Evolutionary conservation across 2,329 filamentous ascomycete genomes (phyloP).

Genomic region (Neofusicoccum sp.): DNA sequence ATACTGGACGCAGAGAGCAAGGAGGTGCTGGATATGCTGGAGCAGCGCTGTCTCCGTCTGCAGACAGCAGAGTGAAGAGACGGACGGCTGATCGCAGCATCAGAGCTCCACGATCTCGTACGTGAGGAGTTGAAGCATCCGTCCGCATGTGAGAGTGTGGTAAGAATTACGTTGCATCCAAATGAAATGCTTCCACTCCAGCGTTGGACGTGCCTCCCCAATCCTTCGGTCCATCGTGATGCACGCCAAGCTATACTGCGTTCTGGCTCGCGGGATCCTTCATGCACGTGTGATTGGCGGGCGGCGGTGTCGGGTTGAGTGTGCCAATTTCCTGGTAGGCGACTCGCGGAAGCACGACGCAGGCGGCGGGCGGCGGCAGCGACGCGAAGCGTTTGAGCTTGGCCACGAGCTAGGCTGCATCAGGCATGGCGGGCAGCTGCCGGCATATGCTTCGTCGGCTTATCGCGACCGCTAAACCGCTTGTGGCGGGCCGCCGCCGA

Average conservation of each 20-base stretch:
- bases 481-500: neutral
- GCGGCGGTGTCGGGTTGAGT: neutral
- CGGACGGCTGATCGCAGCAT: neutral
- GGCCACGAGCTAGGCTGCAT: neutral
- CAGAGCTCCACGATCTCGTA: too few species aligned
- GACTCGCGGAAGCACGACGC: neutral
- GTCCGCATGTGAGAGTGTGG: too few species aligned
- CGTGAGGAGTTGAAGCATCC: too few species aligned
- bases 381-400: neutral
- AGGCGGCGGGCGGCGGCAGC: neutral
- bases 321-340: neutral
- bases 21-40: neutral
- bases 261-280: too few species aligned
- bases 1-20: constrained; percentile 33
- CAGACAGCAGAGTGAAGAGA: neutral
- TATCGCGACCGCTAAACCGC: neutral
- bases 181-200: too few species aligned
- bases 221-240: too few species aligned
- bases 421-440: neutral
- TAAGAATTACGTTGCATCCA: too few species aligned
- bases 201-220: too few species aligned
- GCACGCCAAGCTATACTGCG: too few species aligned
- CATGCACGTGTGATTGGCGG: neutral
- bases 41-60: neutral
- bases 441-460: neutral